Base-by-base conservation (phyloP, 257 asterid genomes). In the Rehmannia glutinosa region DNA sequence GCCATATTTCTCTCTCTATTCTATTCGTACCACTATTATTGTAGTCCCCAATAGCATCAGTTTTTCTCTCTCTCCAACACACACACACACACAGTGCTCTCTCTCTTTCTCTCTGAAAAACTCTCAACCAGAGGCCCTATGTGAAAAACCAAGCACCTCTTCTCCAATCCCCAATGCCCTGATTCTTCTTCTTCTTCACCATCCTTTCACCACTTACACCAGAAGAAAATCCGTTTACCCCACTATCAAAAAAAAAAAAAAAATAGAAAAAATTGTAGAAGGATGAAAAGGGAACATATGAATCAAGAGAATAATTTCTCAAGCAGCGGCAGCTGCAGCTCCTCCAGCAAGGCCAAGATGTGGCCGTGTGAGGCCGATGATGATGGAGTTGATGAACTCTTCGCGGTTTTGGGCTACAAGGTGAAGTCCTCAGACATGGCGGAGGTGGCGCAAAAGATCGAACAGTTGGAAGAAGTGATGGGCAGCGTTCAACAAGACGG, bases 331-430 rank as follows among this genome's bases (percentile, higher is more conserved):
- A 69, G 82, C 62, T 62, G 60, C 13, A 67, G 62, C 39, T 21
- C 71, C 20, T 78, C 77, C 27, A 60, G 73, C 52, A 73, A 66
- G 24, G 76, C 49, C 2, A 76, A 80, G 78, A 79, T 80, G 84
- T 83, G 87, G 83, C 16, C 39, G n/a, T 51, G 81, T 56, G 62
- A 38, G 25, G 10, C 47, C 1, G 57, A 66, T 13, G 89, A 70
- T 24, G 83, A 71, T 11, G 84, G 80, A 3, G 73, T 65, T 10
- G 95, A 87, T 59, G 89, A 84, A 47, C 86, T 84, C 13, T 71
- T 87, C 58, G 87, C 87, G 21, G 83, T 60, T 10, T 23, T 84
- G 45, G 95, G 95, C 0, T 87, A 87, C 77, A 77, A 73, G 17
- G 82, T 84, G 10, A 76, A 72, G 54, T 36, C 86, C 0, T 81